These are phyloP conservation scores for Wickerhamiella allomyrinae DNA, from an alignment of 805 yeast genomes.

Conservation along the genomic window DNA sequence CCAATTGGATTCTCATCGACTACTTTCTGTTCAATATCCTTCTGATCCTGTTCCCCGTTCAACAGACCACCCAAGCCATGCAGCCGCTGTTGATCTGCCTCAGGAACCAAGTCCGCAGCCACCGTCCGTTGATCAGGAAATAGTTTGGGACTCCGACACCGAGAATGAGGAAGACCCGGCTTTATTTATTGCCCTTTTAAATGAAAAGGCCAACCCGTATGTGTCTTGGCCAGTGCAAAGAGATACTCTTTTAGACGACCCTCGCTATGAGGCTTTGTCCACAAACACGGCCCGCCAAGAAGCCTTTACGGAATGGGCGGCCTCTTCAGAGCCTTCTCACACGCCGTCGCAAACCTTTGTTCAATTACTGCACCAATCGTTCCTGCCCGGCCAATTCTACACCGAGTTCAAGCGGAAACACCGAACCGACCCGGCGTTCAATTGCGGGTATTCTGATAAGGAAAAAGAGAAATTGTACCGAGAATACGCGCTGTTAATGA, in stretches of 20 bases:
- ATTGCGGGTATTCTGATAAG: conserved; percentile 22
- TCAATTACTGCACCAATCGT: conserved; percentile 13
- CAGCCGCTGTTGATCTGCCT: no score
- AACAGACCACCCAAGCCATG: no score
- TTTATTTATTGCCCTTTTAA: conserved; percentile 27
- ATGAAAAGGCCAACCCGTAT: conserved; percentile 29
- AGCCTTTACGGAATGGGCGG: conserved; percentile 35
- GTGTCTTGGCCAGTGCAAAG: conserved; percentile 37
- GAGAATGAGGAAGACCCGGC: conserved; percentile 1
- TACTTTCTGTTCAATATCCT: no score
- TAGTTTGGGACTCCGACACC: neutral
- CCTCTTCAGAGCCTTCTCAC: conserved; percentile 4
- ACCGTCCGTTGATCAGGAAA: no score
- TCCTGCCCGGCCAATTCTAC: conserved; percentile 23
- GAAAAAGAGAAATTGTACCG: conserved; percentile 29
- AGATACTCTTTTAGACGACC: conserved; percentile 29
- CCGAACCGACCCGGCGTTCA: conserved; percentile 20
- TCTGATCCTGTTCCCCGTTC: no score
- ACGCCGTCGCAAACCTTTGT: neutral
- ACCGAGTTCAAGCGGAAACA: conserved; percentile 29
- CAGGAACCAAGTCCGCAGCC: no score
- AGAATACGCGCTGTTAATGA: conserved; percentile 17
- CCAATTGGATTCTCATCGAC: no score
- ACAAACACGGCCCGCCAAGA: conserved; percentile 26
- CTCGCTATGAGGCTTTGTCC: conserved; percentile 27